Conservation (phyloP, 2,329 filamentous ascomycete genomes). For the Biscogniauxia mediterranea region DNA sequence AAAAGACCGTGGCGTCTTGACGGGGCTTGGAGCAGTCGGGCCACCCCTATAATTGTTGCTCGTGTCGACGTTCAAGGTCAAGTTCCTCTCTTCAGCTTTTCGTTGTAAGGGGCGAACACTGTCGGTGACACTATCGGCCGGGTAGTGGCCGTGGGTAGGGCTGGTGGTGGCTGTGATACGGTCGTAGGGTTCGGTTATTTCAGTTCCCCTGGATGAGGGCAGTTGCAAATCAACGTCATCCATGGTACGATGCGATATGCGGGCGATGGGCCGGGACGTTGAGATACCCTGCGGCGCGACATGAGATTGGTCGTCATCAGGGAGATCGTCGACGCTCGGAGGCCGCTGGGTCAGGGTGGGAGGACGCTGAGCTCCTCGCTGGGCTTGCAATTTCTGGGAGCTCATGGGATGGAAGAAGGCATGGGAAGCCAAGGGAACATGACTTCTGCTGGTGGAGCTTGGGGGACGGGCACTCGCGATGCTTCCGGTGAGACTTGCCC, state of each 20-base stretch:
- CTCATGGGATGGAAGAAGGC: slow-evolving; percentile 98
- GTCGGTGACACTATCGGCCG: slow-evolving; percentile 65
- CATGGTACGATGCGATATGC: slow-evolving; percentile 30
- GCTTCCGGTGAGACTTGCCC: slow-evolving; percentile 43
- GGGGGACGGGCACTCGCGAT: slow-evolving; percentile 49
- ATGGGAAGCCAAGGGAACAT: slow-evolving; percentile 85
- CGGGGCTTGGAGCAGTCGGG: slow-evolving; percentile 55
- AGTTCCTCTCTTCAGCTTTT: slow-evolving; percentile 42
- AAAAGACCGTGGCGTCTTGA: slow-evolving; percentile 74
- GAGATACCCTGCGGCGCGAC: slow-evolving; percentile 58
- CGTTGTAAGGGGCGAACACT: slow-evolving; percentile 74
- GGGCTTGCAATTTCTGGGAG: slow-evolving; percentile 88
- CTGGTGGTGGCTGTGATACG: slow-evolving; percentile 72
- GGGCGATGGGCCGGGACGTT: slow-evolving; percentile 39
- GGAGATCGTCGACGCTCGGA: slow-evolving; percentile 30
- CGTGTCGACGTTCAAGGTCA: slow-evolving; percentile 59
- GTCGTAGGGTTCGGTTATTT: slow-evolving; percentile 73
- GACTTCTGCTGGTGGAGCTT: slow-evolving; percentile 74
- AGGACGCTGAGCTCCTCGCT: slow-evolving; percentile 62
- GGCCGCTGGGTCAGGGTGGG: slow-evolving; percentile 40
- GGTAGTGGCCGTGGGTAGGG: slow-evolving; percentile 59
- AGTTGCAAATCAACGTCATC: slow-evolving; percentile 54
- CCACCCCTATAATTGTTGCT: slow-evolving; percentile 53
- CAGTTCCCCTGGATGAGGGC: slow-evolving; percentile 75
- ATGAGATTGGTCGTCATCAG: slow-evolving; percentile 43